Conservation (phyloP, 2,329 filamentous ascomycete genomes). For the Ramularia endophylla region DNA sequence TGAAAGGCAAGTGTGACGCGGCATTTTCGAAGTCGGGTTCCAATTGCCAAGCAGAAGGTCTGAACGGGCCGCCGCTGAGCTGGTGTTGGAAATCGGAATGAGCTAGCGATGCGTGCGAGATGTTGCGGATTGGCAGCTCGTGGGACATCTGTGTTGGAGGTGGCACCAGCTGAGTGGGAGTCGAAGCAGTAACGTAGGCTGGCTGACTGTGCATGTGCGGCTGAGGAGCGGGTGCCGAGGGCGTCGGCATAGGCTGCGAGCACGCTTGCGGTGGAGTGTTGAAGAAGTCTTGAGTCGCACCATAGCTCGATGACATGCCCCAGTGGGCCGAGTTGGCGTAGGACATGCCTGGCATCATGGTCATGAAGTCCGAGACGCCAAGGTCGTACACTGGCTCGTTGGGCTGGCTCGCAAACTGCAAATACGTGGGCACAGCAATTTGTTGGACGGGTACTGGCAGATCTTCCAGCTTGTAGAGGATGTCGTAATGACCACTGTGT, state of each 20-base stretch:
- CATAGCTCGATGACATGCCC: slow-evolving; percentile 18
- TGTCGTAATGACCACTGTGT: slow-evolving; percentile 77
- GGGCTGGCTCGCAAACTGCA: slow-evolving; percentile 27
- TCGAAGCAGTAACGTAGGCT: slow-evolving; percentile 20
- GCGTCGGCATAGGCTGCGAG: slow-evolving; percentile 20
- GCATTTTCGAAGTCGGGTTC: slow-evolving; percentile 37
- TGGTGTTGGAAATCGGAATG: slow-evolving; percentile 20
- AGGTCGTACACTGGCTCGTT: slow-evolving; percentile 25
- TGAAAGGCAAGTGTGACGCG: slow-evolving; percentile 37
- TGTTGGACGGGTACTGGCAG: slow-evolving; percentile 32
- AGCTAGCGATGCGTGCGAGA: slow-evolving; percentile 19
- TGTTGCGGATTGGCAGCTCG: slow-evolving; percentile 24
- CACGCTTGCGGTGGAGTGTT: slow-evolving; percentile 21
- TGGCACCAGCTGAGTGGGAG: slow-evolving; percentile 24
- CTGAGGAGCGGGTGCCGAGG: slow-evolving; percentile 22
- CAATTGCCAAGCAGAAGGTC: slow-evolving; percentile 42
- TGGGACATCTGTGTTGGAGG: slow-evolving; percentile 27
- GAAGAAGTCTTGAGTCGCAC: slow-evolving; percentile 21
- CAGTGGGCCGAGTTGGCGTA: slow-evolving; percentile 20
- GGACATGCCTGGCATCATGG: slow-evolving; percentile 43
- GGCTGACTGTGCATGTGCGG: slow-evolving; percentile 25
- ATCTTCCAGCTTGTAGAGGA: slow-evolving; percentile 69
- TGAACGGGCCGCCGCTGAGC: slow-evolving; percentile 37
- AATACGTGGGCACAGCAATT: slow-evolving; percentile 27
- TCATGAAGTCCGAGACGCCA: slow-evolving; percentile 35